phyloP scores from a whole-genome alignment of 2,329 filamentous ascomycete genomes.

The Stachybotrys elegans region DNA sequence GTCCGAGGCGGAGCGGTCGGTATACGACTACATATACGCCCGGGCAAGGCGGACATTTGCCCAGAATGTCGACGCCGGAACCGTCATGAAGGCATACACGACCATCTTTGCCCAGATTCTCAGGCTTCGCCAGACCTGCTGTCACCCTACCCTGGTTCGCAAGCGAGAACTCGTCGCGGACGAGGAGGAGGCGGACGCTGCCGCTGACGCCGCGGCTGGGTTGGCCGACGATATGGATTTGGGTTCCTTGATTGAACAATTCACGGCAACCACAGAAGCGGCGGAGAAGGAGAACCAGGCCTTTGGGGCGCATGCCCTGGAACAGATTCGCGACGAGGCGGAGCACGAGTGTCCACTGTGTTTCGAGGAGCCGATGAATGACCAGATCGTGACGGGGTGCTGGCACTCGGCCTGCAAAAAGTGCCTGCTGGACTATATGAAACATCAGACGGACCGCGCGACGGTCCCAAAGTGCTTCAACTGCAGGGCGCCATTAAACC shows the following conservation, averaged over 20 bases:
- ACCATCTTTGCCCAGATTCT: slow-evolving; percentile 97
- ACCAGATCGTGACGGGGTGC: slow-evolving; percentile 90
- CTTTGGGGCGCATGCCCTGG: slow-evolving; percentile 82
- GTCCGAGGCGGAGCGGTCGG: slow-evolving; percentile 76
- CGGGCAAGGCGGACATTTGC: slow-evolving; percentile 80
- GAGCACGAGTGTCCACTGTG: slow-evolving; percentile 91
- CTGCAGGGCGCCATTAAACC: slow-evolving; percentile 77
- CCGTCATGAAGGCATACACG: slow-evolving; percentile 89
- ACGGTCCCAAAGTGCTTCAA: slow-evolving; percentile 81
- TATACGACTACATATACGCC: slow-evolving; percentile 87
- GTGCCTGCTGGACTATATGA: slow-evolving; percentile 85
- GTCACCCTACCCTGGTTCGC: slow-evolving; percentile 83
- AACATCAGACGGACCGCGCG: slow-evolving; percentile 74
- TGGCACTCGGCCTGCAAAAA: slow-evolving; percentile 97
- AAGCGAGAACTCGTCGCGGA: slow-evolving; percentile 82
- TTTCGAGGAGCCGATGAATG: slow-evolving; percentile 90
- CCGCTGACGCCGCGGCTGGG: slow-evolving; percentile 73
- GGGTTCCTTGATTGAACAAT: slow-evolving; percentile 75
- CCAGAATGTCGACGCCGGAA: slow-evolving; percentile 84
- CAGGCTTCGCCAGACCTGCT: slow-evolving; percentile 87
- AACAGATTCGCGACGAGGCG: slow-evolving; percentile 86
- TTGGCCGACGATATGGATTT: slow-evolving; percentile 96
- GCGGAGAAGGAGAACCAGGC: slow-evolving; percentile 53
- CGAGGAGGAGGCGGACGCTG: slow-evolving; percentile 71
- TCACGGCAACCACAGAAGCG: slow-evolving; percentile 64